A percentile compares a stretch with the other conserved stretches of the same genome.
Conservation (phyloP, 2,329 filamentous ascomycete species). For the Venturia asperata region DNA sequence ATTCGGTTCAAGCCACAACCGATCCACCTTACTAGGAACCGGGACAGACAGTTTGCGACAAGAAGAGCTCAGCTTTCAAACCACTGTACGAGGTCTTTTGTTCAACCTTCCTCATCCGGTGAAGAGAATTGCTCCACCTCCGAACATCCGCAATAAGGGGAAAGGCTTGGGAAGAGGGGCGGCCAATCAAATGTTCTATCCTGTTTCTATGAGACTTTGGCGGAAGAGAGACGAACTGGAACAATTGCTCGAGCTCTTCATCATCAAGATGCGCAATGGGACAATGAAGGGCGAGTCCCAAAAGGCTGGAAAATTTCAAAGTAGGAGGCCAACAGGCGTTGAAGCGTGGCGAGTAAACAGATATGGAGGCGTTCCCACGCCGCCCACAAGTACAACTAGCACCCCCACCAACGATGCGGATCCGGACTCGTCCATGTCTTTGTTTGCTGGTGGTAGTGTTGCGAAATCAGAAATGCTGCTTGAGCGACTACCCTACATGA, state of each 20-base stretch:
- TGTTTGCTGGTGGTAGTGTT: conserved; percentile 50
- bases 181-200: conserved; percentile 77
- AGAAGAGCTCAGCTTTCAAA: conserved; percentile 90
- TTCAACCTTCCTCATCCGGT: conserved; percentile 83
- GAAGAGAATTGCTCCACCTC: conserved; percentile 47
- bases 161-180: conserved; percentile 23
- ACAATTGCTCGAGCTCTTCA: conserved; percentile 63
- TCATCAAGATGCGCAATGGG: conserved; percentile 47
- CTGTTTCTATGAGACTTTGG: conserved; percentile 77
- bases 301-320: conserved; percentile 19
- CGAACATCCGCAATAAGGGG: conserved; percentile 30
- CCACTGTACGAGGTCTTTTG: conserved; percentile 76
- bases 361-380: conserved; percentile 15
- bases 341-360: conserved; percentile 32
- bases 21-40: conserved; percentile 42
- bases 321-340: conserved; percentile 25
- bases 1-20: conserved; percentile 52
- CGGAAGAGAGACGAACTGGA: conserved; percentile 74
- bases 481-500: conserved; percentile 80
- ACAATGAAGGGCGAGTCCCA: conserved; percentile 24
- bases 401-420: conserved; percentile 9
- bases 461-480: conserved; percentile 69
- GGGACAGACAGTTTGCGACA: conserved; percentile 71
- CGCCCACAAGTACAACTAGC: conserved; percentile 2
- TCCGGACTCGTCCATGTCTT: background rate